Base-by-base conservation (phyloP, 1,284 basidiomycete species). In the Phlebopus sp. region DNA sequence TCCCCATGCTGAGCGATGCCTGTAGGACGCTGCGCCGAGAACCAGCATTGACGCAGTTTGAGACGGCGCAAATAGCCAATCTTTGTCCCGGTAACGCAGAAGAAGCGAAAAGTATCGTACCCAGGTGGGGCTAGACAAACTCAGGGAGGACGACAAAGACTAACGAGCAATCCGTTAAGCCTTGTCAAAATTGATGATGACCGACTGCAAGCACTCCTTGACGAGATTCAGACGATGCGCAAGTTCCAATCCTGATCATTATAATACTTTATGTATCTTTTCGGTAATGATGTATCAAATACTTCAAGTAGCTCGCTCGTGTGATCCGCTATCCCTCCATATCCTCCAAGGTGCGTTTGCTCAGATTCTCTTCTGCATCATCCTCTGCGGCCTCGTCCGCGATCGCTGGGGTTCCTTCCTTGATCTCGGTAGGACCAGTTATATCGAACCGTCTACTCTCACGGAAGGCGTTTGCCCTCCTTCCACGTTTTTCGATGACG, bases 31-130 rank as follows among this genome's bases (percentile, higher is more conserved):
- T 92, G 7, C 76, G 84, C 51, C 74, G 88, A 55, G 87, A 90
- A 55, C 78, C 86, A 1, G 81, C 79, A 6, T 66, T 96, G 37
- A 90, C 90, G 0, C 90, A 90, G 57, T 96, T 95, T 59, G 93
- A 97, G 72, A 90, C 90, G 17, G 92, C 92, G 2, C 92, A 96
- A 61, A 86, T 97, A 38, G 92, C 91, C 18, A 95, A 95, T 60
- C 68, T 97, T 47, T 92, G 90, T 60, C 91, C 93, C 13, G 89
- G 84, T 35, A 84, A 86, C 53, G 81, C 90, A 3, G 93, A 96
- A 55, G 93, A 96, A 66, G 88, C 93, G 14, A 95, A 93, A 71
- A 92, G 90, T 58, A 78, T 94, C 46, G 77, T 97, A 44, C 92
- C 93, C 4, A 95, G 92, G 90, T 85, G 48, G 9, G 48, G 39